phyloP scores from a whole-genome alignment of 2,329 filamentous ascomycete species.

The Penicillium psychrosexuale region DNA sequence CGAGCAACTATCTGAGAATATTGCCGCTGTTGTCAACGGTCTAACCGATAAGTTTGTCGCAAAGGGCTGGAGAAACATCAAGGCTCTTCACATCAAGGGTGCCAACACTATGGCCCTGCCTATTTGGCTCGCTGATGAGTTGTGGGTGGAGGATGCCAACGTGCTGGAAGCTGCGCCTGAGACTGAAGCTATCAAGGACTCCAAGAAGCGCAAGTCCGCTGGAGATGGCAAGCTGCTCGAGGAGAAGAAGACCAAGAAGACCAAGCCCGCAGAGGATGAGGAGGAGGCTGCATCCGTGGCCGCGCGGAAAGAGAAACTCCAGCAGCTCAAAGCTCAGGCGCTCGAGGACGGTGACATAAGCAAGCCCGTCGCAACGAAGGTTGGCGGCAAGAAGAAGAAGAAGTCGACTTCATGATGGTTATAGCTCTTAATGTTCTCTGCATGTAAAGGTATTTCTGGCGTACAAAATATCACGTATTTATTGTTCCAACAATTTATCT shows the following conservation, averaged over 20 bases:
- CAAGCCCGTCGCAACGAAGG: constrained; percentile 23
- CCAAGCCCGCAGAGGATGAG: constrained; percentile 37
- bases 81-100: constrained; percentile 84
- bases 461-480: constrained; percentile 34
- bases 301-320: constrained; percentile 49
- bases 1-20: constrained; percentile 75
- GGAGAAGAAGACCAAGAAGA: constrained; percentile 42
- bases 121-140: constrained; percentile 89
- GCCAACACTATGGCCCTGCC: constrained; percentile 83
- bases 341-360: constrained; percentile 40
- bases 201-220: constrained; percentile 55
- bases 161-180: constrained; percentile 56
- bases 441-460: constrained; percentile 34
- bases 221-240: constrained; percentile 34
- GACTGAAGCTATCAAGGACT: constrained; percentile 39
- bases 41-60: constrained; percentile 78
- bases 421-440: constrained; percentile 30
- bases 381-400: constrained; percentile 38
- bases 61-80: constrained; percentile 83
- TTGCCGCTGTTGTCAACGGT: constrained; percentile 65
- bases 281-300: constrained; percentile 35
- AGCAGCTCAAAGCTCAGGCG: constrained; percentile 50
- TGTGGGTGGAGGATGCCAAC: constrained; percentile 78
- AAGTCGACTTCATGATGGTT: constrained; percentile 38
- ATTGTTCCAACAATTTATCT: constrained; percentile 16